Evolutionary conservation across 108 stramenopile species (phyloP), one percentile per base, ranked within the genome.

Genomic region (Licmophora abbreviata): DNA sequence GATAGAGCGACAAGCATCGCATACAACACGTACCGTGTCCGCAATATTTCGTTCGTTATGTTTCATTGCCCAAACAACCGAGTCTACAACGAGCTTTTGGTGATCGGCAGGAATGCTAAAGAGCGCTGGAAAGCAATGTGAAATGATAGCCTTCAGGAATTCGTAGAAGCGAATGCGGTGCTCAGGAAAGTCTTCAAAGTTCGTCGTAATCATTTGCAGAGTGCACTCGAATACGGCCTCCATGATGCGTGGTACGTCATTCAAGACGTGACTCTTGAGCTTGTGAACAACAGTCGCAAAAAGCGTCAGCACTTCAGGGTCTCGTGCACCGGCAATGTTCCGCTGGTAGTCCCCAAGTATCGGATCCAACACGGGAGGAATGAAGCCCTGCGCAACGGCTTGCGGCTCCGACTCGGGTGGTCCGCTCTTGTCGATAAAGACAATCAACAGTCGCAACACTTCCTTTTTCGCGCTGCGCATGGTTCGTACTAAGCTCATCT

Each of bases 21-120:
- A 23, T 7, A 8, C 29, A 0, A 28, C 33, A 73, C 79, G 60
- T 58, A 80, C 80, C 38, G 93, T 95, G 57, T 95, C 96, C 31
- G 88, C 70, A 52, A 97, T 95, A 57, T 96, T 97, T 43, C 99
- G 72, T 65, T 97, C 99, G 10, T 96, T 97, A 71, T 99, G 97
- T 77, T 97, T 99, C 76, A 98, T 88, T 8, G 96, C 99, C 99
- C 97, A 99, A 29, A 98, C 95, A 52, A 98, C 83, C 22, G 94
- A 74, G 65, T 99, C 94, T 1, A 99, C 89, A 12, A 97, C 96
- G 15, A 97, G 76, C 71, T 98, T 97, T 69, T 97, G 96, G 56
- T 97, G 96, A 48, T 84, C 92, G 4, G 92, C 67, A 20, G 95
- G 94, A 23, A 98, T 95, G 48, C 77, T 85, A 76, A 98, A 97